A percentile compares a stretch with the other conserved stretches of the same genome.
Conservation (phyloP, 345 rosid genomes). For the Punica granatum region DNA sequence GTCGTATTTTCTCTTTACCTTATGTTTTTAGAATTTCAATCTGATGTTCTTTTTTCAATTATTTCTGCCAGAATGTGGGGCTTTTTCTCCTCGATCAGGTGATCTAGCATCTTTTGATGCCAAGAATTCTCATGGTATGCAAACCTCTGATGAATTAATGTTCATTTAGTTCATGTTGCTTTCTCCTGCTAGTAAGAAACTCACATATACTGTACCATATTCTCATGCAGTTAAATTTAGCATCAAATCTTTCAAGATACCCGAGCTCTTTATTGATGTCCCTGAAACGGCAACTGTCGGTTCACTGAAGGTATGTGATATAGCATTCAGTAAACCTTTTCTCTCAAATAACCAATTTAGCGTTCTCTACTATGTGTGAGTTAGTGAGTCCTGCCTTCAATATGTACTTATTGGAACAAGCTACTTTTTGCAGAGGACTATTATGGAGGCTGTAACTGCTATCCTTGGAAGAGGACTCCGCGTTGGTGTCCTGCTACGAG, state of each 20-base stretch:
- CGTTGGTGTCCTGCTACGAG: slow-evolving; percentile 73
- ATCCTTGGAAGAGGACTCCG: slow-evolving; percentile 68
- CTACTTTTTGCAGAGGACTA: slow-evolving; percentile 46
- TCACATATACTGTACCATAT: slow-evolving; percentile 12
- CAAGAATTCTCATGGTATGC: slow-evolving; percentile 67
- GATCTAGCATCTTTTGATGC: slow-evolving; percentile 34
- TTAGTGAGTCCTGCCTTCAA: neutral
- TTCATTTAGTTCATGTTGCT: slow-evolving; percentile 1
- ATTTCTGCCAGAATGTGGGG: slow-evolving; percentile 34
- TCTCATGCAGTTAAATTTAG: slow-evolving; percentile 73
- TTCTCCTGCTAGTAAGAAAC: slow-evolving; percentile 17
- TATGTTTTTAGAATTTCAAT: slow-evolving; percentile 3
- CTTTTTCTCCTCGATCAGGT: slow-evolving; percentile 33
- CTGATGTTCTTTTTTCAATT: slow-evolving; percentile 9
- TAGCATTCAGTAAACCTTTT: neutral
- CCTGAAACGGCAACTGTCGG: slow-evolving; percentile 81
- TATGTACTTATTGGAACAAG: neutral
- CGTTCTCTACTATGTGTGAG: neutral
- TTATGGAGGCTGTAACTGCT: slow-evolving; percentile 72
- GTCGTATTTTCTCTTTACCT: neutral
- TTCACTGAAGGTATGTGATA: slow-evolving; percentile 63
- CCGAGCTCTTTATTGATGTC: slow-evolving; percentile 82
- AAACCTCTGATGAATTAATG: slow-evolving; percentile 15
- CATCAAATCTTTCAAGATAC: slow-evolving; percentile 82
- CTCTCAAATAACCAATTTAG: neutral